Evolutionary conservation across 805 yeast species (phyloP).

Genomic region (Phaffomyces opuntiae): DNA sequence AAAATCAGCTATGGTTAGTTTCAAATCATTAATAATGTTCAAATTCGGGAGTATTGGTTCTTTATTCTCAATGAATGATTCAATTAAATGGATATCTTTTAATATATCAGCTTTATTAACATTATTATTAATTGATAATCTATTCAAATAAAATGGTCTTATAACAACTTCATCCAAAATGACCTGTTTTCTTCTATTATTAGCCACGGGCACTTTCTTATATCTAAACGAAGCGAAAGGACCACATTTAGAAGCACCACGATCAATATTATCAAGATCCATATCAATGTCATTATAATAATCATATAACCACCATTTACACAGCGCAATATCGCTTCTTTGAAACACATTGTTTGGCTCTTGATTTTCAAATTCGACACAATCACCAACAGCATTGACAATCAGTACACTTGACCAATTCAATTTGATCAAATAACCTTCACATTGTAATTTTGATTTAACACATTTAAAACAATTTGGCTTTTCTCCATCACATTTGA

Average conservation of each 20-base stretch:
- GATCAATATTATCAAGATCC: constrained; percentile 43
- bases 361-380: constrained; percentile 12
- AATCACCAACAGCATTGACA: constrained; percentile 31
- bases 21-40: neutral
- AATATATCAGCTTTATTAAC: constrained; percentile 1
- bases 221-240: constrained; percentile 9
- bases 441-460: constrained; percentile 60
- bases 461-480: constrained; percentile 67
- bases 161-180: neutral
- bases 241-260: constrained; percentile 6
- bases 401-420: constrained; percentile 58
- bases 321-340: constrained; percentile 58
- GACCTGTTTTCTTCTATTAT: neutral
- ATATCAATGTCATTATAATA: constrained; percentile 74
- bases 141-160: neutral
- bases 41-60: neutral
- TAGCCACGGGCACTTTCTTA: neutral
- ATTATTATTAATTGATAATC: neutral
- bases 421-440: constrained; percentile 75
- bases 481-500: constrained; percentile 66
- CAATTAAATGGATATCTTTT: constrained; percentile 1
- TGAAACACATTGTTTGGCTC: constrained; percentile 36
- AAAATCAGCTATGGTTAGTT: neutral
- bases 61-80: neutral
- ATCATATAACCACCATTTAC: constrained; percentile 20